Evolutionary conservation across 2,329 filamentous ascomycete genomes (phyloP), one percentile per base, ranked within the genome.

Genomic region (Calycina marina): DNA sequence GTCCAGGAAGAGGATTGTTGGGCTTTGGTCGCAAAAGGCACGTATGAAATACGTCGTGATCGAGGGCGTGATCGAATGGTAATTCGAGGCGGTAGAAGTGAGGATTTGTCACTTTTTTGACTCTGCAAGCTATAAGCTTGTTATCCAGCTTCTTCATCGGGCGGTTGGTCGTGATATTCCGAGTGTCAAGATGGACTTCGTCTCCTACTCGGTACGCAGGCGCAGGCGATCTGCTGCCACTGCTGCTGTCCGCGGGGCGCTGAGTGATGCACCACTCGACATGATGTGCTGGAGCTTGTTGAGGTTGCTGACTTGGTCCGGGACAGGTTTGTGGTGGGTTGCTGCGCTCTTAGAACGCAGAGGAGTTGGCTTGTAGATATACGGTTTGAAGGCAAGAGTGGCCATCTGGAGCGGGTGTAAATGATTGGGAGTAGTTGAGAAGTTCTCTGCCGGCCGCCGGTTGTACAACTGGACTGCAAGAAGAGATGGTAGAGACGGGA

Each of bases 301-400:
- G 22, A 38, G 24, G 32, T 34, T 38, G 25, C 32, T 35, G 15
- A 30, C 10, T 32, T 15, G 28, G 18, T 36, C 24, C 20, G 25
- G 20, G 35, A 27, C 32, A 35, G 29, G 15, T 40, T 35, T 38
- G 20, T 17, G 13, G 30, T 28, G 16, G 16, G 18, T 31, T 35
- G 11, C 27, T 38, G 18, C 16, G 24, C 31, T 43, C 34, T 43
- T 44, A 10, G 16, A 38, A 22, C 38, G 39, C 24, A 34, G 36
- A 41, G 37, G 6, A 40, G 34, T 46, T 40, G 38, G 40, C 28
- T 35, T 18, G 28, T 44, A 44, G 22, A 17, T 41, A 38, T 44
- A 44, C 2, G 30, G 22, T 29, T 32, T 38, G n/a, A 32, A 28
- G 28, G 18, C 30, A 36, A 46, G 34, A 40, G 36, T 43, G 30